Evolutionary conservation across 345 rosid genomes (phyloP), one percentile per base, ranked within the genome.

Genomic region (Corymbia maculata): DNA sequence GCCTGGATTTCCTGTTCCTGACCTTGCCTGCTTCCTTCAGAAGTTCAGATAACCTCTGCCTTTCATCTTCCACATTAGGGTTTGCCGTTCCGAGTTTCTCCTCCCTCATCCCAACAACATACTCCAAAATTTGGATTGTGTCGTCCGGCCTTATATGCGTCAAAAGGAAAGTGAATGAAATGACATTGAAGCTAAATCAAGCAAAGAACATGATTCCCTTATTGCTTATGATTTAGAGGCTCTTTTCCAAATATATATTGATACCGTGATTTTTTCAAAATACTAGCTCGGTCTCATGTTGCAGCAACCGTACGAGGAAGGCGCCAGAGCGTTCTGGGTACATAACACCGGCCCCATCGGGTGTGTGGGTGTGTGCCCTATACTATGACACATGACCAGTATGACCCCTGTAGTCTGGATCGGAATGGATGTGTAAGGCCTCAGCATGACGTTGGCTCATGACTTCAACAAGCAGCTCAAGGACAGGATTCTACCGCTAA

Each of bases 1-100:
- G 91, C 91, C 93, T 95, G 85, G 98, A 93, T 91, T 95, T 95
- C 90, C 95, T 91, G 90, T 88, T 94, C 90, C 99, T 86, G 59
- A 92, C 96, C 90, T 94, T 95, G 75, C 99, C 98, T 85, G 98
- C 98, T 89, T 97, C 99, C 90, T 95, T 98, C 94, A 98, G 88
- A 92, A 97, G 89, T 90, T 93, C 97, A 3, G 90, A 93, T 47
- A 98, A 75, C 91, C 99, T 92, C 91, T 93, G 87, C 86, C 95
- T 98, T 91, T 98, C 99, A 24, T 94, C 98, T 5, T 92, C 94
- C 79, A 96, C 99, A 82, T 98, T 98, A 4, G 99, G 98, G 93
- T 95, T 95, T 85, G 98, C 99, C 5, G 98, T 98, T 90, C 99
- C 99, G 11, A 98, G 98, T 93, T 98, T 97, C 92, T 98, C 97